phyloP scores from a whole-genome alignment of 2,329 filamentous ascomycete species.

The Alternaria tenuissima region DNA sequence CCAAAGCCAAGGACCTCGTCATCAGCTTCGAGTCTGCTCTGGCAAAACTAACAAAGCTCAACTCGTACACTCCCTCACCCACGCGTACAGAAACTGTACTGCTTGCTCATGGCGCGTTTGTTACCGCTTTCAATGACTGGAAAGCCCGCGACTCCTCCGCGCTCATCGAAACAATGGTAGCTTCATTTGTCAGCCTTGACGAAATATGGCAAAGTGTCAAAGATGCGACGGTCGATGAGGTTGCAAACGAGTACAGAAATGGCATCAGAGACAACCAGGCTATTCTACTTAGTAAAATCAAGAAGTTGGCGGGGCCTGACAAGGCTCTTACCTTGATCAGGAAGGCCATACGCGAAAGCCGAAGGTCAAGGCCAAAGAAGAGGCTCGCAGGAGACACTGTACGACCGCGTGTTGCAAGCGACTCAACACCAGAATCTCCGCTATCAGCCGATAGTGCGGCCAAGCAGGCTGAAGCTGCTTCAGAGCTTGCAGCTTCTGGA shows the following conservation, averaged over 20 bases:
- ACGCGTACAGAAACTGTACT: conserved; percentile 69
- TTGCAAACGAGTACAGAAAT: conserved; percentile 77
- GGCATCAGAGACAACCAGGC: conserved; percentile 84
- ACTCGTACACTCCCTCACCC: conserved; percentile 72
- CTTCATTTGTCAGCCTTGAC: conserved; percentile 84
- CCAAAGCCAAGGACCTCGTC: conserved; percentile 78
- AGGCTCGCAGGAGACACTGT: conserved; percentile 72
- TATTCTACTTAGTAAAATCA: conserved; percentile 80
- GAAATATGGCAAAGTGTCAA: conserved; percentile 86
- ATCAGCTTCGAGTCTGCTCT: conserved; percentile 80
- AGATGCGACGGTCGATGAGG: conserved; percentile 75
- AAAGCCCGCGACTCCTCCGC: conserved; percentile 81
- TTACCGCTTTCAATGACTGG: conserved; percentile 83
- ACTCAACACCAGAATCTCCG: conserved; percentile 38
- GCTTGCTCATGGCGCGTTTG: conserved; percentile 75
- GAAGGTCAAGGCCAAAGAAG: conserved; percentile 70
- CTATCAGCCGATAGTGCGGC: conserved; percentile 45
- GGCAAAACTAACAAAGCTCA: conserved; percentile 69
- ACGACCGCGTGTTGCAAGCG: conserved; percentile 71
- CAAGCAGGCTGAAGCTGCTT: conserved; percentile 45
- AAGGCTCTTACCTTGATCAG: conserved; percentile 76
- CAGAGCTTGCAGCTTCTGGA: conserved; percentile 39
- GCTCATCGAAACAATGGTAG: conserved; percentile 83
- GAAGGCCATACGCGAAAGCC: conserved; percentile 75
- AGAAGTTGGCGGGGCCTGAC: conserved; percentile 76